A percentile compares a stretch with the other conserved stretches of the same genome.
Conservation (phyloP, 306 rosid genomes). For the Fragaria nilgerrensis region DNA sequence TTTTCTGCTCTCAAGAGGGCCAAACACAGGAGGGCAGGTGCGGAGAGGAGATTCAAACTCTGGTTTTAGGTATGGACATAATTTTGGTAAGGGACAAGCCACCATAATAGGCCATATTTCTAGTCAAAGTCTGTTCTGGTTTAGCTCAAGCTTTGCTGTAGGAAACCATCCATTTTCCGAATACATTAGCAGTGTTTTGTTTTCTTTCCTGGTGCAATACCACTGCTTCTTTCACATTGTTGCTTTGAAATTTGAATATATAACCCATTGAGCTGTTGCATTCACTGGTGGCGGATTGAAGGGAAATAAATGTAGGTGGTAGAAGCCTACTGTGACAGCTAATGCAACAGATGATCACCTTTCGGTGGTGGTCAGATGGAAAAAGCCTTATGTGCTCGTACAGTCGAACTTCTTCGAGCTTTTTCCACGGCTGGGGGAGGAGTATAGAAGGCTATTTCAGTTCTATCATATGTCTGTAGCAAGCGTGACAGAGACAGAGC, state of each 20-base stretch:
- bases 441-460: not conserved
- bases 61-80: not conserved
- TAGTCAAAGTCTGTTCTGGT: not conserved
- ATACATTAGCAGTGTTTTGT: not conserved
- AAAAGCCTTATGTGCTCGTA: not conserved
- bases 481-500: slow-evolving; percentile 45
- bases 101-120: not conserved
- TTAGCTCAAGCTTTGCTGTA: not conserved
- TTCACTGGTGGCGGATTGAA: not conserved
- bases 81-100: not conserved
- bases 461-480: slow-evolving; percentile 33
- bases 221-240: not conserved
- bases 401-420: not conserved
- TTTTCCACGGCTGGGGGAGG: not conserved
- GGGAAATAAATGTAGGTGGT: not conserved
- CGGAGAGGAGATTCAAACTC: not conserved
- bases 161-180: not conserved
- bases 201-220: not conserved
- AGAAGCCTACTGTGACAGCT: not conserved
- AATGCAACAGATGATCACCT: not conserved
- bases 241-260: not conserved
- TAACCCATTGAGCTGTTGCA: not conserved
- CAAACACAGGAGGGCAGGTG: not conserved
- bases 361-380: not conserved
- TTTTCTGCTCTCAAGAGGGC: not conserved